A percentile compares a stretch with the other conserved stretches of the same genome.
Conservation (phyloP, 345 rosid genomes). For the Syzygium jambos region DNA sequence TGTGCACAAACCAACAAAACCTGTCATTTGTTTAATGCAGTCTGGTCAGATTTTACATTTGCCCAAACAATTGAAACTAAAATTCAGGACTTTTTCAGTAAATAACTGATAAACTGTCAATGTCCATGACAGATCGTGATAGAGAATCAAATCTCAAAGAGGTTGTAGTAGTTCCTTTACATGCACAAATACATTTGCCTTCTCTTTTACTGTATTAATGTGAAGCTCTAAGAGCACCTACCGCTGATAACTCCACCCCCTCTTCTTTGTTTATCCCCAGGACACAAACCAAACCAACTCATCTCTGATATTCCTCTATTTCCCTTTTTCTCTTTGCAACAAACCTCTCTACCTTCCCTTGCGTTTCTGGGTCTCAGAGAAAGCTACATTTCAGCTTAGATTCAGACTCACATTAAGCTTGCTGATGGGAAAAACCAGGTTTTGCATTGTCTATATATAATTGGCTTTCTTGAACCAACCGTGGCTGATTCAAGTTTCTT, state of each 20-base stretch:
- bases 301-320: neutral
- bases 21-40: neutral
- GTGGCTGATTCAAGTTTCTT: slow-evolving; percentile 15
- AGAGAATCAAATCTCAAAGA: neutral
- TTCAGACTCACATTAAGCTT: slow-evolving; percentile 20
- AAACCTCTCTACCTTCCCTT: slow-evolving; percentile 5
- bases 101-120: neutral
- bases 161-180: neutral
- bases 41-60: neutral
- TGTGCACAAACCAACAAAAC: neutral
- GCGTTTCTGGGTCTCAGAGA: slow-evolving; percentile 35
- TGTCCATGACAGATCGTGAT: neutral
- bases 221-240: slow-evolving; percentile 39
- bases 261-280: slow-evolving; percentile 21
- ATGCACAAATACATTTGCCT: neutral
- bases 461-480: neutral
- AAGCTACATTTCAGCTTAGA: slow-evolving; percentile 70
- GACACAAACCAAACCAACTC: neutral
- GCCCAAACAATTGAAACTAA: neutral
- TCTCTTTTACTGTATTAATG: slow-evolving; percentile 15
- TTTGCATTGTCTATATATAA: neutral
- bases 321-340: slow-evolving; percentile 1
- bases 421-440: slow-evolving; percentile 8
- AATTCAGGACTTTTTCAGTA: neutral
- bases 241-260: slow-evolving; percentile 70